Conservation (phyloP, 2,329 filamentous ascomycete species). For the Truncatella angustata region DNA sequence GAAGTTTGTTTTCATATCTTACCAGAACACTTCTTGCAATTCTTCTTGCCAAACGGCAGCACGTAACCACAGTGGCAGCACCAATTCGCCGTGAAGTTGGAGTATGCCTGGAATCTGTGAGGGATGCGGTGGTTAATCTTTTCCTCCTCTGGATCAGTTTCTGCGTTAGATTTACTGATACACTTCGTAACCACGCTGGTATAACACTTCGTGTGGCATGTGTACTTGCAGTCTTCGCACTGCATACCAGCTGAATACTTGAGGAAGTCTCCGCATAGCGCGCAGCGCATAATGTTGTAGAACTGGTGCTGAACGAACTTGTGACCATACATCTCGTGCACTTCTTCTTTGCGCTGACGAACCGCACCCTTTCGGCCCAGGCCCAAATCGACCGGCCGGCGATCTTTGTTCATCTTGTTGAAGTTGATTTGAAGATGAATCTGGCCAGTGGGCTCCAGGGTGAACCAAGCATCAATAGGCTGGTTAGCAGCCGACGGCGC, state of each 20-base stretch:
- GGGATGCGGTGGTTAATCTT: constrained; percentile 99
- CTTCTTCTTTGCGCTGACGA: constrained; percentile 94
- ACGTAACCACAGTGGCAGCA: constrained; percentile 99
- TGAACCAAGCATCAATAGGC: constrained; percentile 93
- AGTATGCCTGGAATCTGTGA: constrained; percentile 94
- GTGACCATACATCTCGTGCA: constrained; percentile 98
- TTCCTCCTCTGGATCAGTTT: constrained; percentile 97
- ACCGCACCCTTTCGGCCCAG: constrained; percentile 94
- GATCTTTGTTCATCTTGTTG: constrained; percentile 83
- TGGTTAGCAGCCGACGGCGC: constrained; percentile 54
- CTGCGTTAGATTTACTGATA: constrained; percentile 98
- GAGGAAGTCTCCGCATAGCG: constrained; percentile 94
- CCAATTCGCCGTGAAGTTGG: constrained; percentile 98
- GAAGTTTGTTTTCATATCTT: constrained; percentile 32
- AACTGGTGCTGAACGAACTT: constrained; percentile 99
- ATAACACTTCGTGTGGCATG: constrained; percentile 97
- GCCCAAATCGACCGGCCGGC: constrained; percentile 80
- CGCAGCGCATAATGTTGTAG: constrained; percentile 99
- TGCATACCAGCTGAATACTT: constrained; percentile 99
- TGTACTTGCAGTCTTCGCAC: constrained; percentile 99
- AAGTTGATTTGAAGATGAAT: constrained; percentile 92
- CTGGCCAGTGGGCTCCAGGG: constrained; percentile 87
- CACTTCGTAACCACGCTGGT: constrained; percentile 96
- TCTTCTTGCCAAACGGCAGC: constrained; percentile 90
- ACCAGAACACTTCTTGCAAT: constrained; percentile 89